Evolutionary conservation across 2,329 filamentous ascomycete genomes (phyloP).

Genomic region (Orbilia javanica): DNA sequence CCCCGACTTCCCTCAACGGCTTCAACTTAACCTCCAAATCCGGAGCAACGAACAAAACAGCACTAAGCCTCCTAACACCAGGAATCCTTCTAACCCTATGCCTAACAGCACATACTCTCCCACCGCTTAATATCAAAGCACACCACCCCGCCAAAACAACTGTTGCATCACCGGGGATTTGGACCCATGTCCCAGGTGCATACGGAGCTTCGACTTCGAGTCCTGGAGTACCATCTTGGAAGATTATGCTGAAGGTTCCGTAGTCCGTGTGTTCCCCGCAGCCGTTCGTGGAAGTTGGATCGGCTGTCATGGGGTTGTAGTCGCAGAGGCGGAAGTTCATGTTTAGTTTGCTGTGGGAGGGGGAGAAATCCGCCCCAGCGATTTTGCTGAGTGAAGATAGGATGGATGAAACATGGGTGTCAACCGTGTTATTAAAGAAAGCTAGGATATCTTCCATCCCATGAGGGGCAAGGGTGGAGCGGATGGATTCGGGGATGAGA

Average conservation of each 20-base stretch:
- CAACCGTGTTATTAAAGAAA: constrained; percentile 7
- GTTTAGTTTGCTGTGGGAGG: not conserved
- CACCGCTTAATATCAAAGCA: not conserved
- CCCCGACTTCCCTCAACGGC: not conserved
- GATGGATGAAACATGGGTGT: constrained; percentile 5
- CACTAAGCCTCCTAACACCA: constrained; percentile 7
- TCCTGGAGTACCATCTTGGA: constrained; percentile 17
- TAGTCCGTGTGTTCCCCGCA: constrained; percentile 33
- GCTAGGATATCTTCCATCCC: constrained; percentile 9
- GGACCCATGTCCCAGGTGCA: constrained; percentile 7
- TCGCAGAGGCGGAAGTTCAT: constrained; percentile 27
- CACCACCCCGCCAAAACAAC: constrained; percentile 19
- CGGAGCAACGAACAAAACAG: constrained; percentile 2
- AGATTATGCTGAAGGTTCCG: constrained; percentile 26
- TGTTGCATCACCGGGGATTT: constrained; percentile 15
- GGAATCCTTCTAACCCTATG: constrained; percentile 17
- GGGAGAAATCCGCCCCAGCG: not conserved
- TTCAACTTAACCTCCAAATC: constrained; percentile 20
- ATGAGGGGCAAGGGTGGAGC: not conserved
- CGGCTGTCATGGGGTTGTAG: constrained; percentile 11
- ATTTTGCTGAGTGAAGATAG: constrained; percentile 8
- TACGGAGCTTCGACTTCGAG: constrained; percentile 12
- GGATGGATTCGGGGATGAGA: not conserved
- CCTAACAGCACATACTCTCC: constrained; percentile 1
- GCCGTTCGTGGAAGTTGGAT: constrained; percentile 10